Evolutionary conservation across 2,329 filamentous ascomycete species (phyloP), one percentile per base, ranked within the genome.

Genomic region (Neonectria magnoliae): DNA sequence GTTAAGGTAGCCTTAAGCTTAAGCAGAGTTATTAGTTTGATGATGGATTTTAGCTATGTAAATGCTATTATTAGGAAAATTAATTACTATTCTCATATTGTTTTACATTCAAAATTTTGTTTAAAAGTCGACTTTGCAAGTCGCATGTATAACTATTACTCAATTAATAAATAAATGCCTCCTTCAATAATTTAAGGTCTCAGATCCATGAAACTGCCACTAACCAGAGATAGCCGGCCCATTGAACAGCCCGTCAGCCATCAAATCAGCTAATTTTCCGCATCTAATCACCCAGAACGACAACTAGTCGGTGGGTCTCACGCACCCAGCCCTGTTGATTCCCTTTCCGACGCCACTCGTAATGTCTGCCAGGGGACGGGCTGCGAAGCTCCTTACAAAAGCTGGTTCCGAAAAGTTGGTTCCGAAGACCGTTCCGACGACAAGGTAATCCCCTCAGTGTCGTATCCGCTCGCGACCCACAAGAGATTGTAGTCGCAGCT

Each of bases 401-500:
- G 29, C 10, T 29, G 29, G 8, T 29, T 57, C 60, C 54, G 54
- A 62, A 18, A 60, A 38, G 16, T 29, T 45, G 29, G 27, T 60
- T 57, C 60, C 54, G 54, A 62, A 27, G 13, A 16, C 13, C 48
- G 48, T 62, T 62, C 60, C 60, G 60, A 62, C 14, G 10, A 22
- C 8, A n/a, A n/a, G 16, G 8, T 27, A 7, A 38, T 29, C 29
- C 50, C 25, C 45, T 44, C 22, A 29, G 14, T 51, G 13, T 45
- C n/a, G 42, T 22, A 53, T 51, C 57, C 13, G 11, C 16, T 14
- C 9, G 25, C 38, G 48, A 53, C 57, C 57, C 59, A 57, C 47
- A 31, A 47, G 14, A 1, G 18, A 31, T 16, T 38, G 47, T 20
- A 13, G 38, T 22, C 36, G 18, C 14, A 31, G 29, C 9, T 13